These are phyloP conservation scores for Pyracantha coccinea DNA, from an alignment of 331 rosid species.

Conservation along the genomic window DNA sequence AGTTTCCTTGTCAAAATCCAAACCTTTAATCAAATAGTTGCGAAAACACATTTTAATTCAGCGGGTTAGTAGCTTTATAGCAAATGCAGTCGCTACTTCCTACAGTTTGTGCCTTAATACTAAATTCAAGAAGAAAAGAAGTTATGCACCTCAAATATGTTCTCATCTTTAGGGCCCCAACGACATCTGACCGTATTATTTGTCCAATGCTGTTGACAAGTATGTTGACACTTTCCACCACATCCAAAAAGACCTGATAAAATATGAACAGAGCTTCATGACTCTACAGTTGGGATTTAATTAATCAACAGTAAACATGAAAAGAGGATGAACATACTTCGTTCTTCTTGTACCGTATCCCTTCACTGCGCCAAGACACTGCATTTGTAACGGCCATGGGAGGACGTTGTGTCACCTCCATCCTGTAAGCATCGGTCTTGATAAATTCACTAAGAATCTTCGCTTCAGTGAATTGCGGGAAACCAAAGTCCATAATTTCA, in stretches of 20 bases:
- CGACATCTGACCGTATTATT: constrained; percentile 34
- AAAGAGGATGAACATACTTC: constrained; percentile 23
- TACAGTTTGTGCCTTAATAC: neutral
- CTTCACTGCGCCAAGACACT: constrained; percentile 39
- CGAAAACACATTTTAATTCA: neutral
- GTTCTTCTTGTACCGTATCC: constrained; percentile 29
- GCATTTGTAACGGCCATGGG: constrained; percentile 39
- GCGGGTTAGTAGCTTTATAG: neutral
- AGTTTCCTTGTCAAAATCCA: neutral
- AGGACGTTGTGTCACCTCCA: constrained; percentile 31
- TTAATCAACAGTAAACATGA: neutral
- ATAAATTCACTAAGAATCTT: constrained; percentile 30
- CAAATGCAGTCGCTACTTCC: neutral
- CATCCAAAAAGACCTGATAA: constrained; percentile 32
- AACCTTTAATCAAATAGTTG: neutral
- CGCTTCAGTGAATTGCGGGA: constrained; percentile 33
- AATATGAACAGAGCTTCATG: neutral
- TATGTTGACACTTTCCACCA: constrained; percentile 33
- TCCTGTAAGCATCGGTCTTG: constrained; percentile 33
- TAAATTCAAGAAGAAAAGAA: neutral
- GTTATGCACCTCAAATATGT: constrained; percentile 25
- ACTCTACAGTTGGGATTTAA: neutral
- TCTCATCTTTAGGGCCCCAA: constrained; percentile 32
- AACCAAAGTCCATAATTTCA: constrained; percentile 34
- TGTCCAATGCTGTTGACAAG: constrained; percentile 34